phyloP scores from a whole-genome alignment of 129 eudicot genomes.

The Kitagawia praeruptora region DNA sequence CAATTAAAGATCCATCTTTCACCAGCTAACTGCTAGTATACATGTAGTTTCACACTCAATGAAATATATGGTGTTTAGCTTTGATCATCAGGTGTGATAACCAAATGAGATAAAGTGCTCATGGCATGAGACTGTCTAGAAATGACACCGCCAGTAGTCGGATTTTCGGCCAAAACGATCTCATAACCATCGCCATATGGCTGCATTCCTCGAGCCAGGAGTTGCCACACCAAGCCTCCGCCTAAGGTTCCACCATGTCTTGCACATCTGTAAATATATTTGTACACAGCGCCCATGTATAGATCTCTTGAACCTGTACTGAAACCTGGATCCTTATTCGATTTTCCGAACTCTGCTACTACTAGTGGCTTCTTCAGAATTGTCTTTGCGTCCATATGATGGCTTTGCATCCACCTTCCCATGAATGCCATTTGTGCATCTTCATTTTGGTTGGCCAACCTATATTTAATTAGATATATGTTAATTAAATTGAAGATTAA shows the following conservation, averaged over 20 bases:
- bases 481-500: background rate
- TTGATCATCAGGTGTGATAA: background rate
- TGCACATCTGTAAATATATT: constrained; percentile 7
- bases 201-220: constrained; percentile 23
- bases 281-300: constrained; percentile 4
- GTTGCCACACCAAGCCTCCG: constrained; percentile 24
- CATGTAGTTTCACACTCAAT: background rate
- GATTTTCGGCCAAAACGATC: constrained; percentile 15
- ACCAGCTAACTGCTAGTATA: background rate
- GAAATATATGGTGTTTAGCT: background rate
- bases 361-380: constrained; percentile 20
- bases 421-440: constrained; percentile 15
- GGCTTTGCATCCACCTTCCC: constrained; percentile 21
- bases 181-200: constrained; percentile 19
- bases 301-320: background rate
- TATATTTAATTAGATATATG: background rate
- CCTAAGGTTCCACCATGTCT: constrained; percentile 12
- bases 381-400: constrained; percentile 6
- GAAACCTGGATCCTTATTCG: constrained; percentile 11
- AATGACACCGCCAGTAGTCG: constrained; percentile 6
- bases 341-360: constrained; percentile 14
- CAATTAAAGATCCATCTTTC: background rate
- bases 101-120: constrained; percentile 6
- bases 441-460: constrained; percentile 2
- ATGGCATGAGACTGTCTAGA: constrained; percentile 15